Evolutionary conservation across 345 rosid genomes (phyloP).

Genomic region (Gossypium mustelinum): DNA sequence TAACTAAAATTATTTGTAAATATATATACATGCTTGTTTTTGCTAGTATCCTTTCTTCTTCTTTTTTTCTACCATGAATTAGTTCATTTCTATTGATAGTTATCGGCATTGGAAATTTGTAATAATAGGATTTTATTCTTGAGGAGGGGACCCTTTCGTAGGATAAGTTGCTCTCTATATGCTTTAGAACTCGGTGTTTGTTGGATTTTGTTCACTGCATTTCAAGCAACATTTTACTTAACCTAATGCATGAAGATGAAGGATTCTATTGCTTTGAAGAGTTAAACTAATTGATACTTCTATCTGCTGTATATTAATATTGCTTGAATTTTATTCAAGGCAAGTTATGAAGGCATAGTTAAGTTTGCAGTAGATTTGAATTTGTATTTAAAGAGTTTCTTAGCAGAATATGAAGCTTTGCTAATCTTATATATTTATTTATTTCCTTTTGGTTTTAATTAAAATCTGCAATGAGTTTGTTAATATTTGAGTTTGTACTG

Average conservation of each 20-base stretch:
- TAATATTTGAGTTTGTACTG: slow-evolving; percentile 8
- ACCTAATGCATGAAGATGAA: background rate
- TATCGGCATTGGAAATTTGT: background rate
- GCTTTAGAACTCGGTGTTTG: background rate
- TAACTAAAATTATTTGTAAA: background rate
- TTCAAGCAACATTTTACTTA: background rate
- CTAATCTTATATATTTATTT: background rate
- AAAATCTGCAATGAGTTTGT: background rate
- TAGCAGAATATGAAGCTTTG: background rate
- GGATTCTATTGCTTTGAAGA: background rate
- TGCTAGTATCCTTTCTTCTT: background rate
- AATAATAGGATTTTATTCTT: background rate
- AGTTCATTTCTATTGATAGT: background rate
- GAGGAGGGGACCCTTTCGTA: background rate
- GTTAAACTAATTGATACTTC: background rate
- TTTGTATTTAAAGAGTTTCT: background rate
- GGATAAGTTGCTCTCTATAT: background rate
- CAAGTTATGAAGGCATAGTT: background rate
- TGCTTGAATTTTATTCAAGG: background rate
- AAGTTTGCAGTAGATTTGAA: background rate
- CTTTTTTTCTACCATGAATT: background rate
- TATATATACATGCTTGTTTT: background rate
- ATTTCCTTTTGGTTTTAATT: background rate
- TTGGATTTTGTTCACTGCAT: background rate
- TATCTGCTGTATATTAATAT: background rate